Evolutionary conservation across 306 rosid species (phyloP), one percentile per base, ranked within the genome.

Genomic region (Trifolium dubium): DNA sequence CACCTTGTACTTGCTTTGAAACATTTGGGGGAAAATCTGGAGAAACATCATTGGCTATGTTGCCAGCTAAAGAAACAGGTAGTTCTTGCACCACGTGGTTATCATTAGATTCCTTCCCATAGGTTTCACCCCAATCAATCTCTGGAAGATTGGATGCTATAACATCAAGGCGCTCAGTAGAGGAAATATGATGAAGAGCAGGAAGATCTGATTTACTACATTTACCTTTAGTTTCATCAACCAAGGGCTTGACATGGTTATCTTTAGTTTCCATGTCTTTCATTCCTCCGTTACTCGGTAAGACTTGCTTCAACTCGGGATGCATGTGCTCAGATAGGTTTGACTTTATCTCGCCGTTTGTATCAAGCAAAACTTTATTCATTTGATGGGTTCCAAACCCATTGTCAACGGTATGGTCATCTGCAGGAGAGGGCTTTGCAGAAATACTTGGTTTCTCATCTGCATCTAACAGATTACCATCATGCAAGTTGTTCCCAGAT

Each of bases 1-100:
- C 92, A 56, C 89, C 92, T 69, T 87, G 91, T 69, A 77, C 69
- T 23, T 84, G 80, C 67, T 79, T 55, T 12, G 98, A 84, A 54
- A 64, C 79, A 69, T 72, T 65, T 7, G 79, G n/a, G 19, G 87
- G 73, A 62, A 69, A 74, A 66, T 84, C 80, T 74, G 81, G 83
- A 79, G 76, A 67, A 82, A 64, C 84, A 76, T 74, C 83, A 54
- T 59, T 69, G 10, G 77, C 35, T 68, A 65, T 43, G 71, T 70
- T 85, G 61, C 73, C 88, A 58, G 79, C 74, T 75, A 67, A 70
- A 69, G 87, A 69, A 78, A 50, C 76, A 49, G 89, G 80, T 17
- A 77, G 78, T 73, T 71, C 65, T 75, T 28, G 74, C 53, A 78
- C 84, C 60, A 37, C 35, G 44, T 40, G 69, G 40, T 80, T 76